Evolutionary conservation across 345 rosid genomes (phyloP), one percentile per base, ranked within the genome.

Genomic region (Gossypium turneri): DNA sequence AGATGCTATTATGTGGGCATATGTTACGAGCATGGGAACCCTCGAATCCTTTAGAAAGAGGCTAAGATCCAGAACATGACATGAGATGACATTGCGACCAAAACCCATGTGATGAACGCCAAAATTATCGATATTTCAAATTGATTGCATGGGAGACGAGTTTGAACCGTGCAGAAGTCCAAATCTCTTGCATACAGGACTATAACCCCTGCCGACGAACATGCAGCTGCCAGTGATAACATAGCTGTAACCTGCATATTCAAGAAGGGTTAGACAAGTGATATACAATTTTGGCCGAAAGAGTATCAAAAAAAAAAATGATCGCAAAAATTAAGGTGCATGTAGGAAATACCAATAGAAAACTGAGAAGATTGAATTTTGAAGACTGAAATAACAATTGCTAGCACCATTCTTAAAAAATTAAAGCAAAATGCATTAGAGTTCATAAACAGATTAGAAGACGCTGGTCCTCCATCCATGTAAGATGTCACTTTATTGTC

Each of bases 11-110:
- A 29, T 59, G 11, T 47, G 67, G 55, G 20, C 70, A 16, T 70
- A 70, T 59, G 63, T 59, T 24, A 24, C 2, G 64, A 12, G 64
- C 64, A 60, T 19, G 58, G 44, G 16, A 55, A 66, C 38, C 51
- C 27, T 50, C 3, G 47, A 69, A 24, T 78, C 25, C 22, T 75
- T 87, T 84, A 90, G 79, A 94, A 84, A 0, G 97, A 85, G 60
- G 98, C 98, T 74, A 90, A 85, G 84, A 91, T 88, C 97, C 98
- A 92, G 75, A 94, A 90, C 78, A 91, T 92, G 57, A 92, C 91
- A 77, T 90, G 95, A 80, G 95, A 90, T 19, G 98, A 92, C 75
- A 85, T 78, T 50, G 93, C 93, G 16, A 92, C 82, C 44, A 88
- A 84, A 78, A 84, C 73, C 97, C 95, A 92, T 48, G 97, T 86